Evolutionary conservation across 805 yeast genomes (phyloP), one percentile per base, ranked within the genome.

Genomic region (Candida chauliodis): DNA sequence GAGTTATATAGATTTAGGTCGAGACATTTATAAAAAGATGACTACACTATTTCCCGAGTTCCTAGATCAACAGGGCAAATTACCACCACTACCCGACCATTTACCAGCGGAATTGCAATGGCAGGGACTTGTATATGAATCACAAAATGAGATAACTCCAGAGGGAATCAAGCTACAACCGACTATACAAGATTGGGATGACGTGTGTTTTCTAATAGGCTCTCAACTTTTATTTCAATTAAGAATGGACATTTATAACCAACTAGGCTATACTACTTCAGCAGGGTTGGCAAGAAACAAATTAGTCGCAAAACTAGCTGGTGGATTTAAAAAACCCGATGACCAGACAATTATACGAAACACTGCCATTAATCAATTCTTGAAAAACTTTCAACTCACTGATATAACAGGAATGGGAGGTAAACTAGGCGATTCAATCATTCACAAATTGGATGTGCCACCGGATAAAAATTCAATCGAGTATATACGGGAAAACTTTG

Each of bases 371-470:
- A 45, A 62, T 2, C 50, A 53, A 0, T 93, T 91, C 54, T 56
- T 90, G 8, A 66, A 66, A 21, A 67, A 73, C 18, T 80, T 82
- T 55, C 76, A 79, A 42, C 55, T 91, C 15, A 75, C 77, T 0
- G 95, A 89, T 48, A 76, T 91, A 41, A 83, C 95, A 75, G 88
- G 95, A 0, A 66, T 91, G 71, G 98, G 99, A 5, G 99, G 98
- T 2, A 87, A 86, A 47, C 60, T 73, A 8, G 99, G 99, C 0
- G 79, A 80, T 8, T 61, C 64, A 9, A 66, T 88, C 1, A 44
- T 70, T 13, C 55, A 59, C n/a, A 56, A 63, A 14, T 56, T 89
- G n/a, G 63, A 69, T 1, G 59, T 77, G 2, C 85, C 83, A 0
- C 61, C 62, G 2, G 69, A 59, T 14, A 39, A 20, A 56, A 78